Evolutionary conservation across 2,329 filamentous ascomycete genomes (phyloP).

Genomic region (Alternaria brassicae): DNA sequence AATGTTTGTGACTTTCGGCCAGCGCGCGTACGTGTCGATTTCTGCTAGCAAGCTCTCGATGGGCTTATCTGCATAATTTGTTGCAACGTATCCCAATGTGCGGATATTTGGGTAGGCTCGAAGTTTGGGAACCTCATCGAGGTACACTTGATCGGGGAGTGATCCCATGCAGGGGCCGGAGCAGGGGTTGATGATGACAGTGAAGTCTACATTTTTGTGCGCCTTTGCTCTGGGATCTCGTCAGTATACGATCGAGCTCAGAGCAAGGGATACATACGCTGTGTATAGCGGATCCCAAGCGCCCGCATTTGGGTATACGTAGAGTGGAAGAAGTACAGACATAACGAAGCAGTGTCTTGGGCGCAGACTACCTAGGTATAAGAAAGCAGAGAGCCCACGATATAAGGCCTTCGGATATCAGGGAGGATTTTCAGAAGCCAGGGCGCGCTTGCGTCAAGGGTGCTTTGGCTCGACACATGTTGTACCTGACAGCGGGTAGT

Average conservation of each 20-base stretch:
- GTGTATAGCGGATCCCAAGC: constrained; percentile 59
- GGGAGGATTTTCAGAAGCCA: neutral
- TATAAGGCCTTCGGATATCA: neutral
- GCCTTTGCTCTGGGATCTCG: constrained; percentile 28
- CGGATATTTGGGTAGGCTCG: constrained; percentile 56
- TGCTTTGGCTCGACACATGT: neutral
- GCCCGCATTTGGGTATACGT: constrained; percentile 58
- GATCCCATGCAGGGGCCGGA: constrained; percentile 46
- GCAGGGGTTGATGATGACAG: constrained; percentile 60
- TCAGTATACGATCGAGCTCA: neutral
- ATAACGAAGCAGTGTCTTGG: constrained; percentile 15
- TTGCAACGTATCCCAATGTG: constrained; percentile 61
- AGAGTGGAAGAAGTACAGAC: constrained; percentile 59
- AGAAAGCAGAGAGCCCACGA: neutral
- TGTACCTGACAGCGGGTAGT: constrained; percentile 14
- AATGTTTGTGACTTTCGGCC: constrained; percentile 50
- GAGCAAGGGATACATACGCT: constrained; percentile 46
- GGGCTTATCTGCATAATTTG: constrained; percentile 54
- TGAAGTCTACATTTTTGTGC: constrained; percentile 57
- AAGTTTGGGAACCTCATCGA: constrained; percentile 53
- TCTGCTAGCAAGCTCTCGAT: constrained; percentile 48
- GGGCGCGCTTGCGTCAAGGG: neutral
- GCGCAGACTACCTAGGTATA: neutral
- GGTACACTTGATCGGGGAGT: constrained; percentile 38
- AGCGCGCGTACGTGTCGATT: constrained; percentile 57